Base-by-base conservation (phyloP, 805 yeast genomes). In the Metschnikowia drakensbergensis region DNA sequence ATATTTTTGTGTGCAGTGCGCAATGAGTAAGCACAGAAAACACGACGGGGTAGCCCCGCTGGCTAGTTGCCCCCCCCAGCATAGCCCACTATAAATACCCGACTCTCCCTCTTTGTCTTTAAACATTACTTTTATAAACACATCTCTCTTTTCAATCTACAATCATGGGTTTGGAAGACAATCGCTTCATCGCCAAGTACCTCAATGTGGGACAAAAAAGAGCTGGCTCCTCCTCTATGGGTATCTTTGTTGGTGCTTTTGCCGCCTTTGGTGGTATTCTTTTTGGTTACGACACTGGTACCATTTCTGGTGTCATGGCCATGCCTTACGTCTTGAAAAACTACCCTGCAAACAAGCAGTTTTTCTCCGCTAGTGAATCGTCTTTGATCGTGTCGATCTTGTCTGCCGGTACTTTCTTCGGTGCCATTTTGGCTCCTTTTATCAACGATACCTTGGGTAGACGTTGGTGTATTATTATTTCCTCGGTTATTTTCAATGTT, bases 191-290 rank as follows among this genome's bases (percentile, higher is more conserved):
- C 37, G 61, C 59, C 54, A 67, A 54, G 49, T 72, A 59, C 57
- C 63, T 74, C 58, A 71, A 75, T 40, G 66, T 72, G 25, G 80
- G 76, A 35, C 77, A 75, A 40, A 76, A 74, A 60, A 68, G 66
- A 47, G 75, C 76, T 45, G 82, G 75, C 13, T 69, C 74, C 47
- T 62, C 74, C 54, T 42, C 65, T 37, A 69, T 69, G 72, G 71
- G 71, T 42, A 67, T 69, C 59, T 54, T 66, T 42, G 71, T 70
- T 27, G 74, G 74, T 52, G 58, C 62, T 33, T 69, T 68, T 52
- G 75, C 74, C 39, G 72, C 74, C 49, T 61, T 68, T 47, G 76
- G 74, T 52, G 75, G 75, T 58, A 55, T 69, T 45, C 68, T 70
- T 49, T 71, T 58, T 56, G 76, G 76, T 36, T 71, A 68, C 59